Conservation (phyloP, 1,139 yeast species). For the Hemisphaericaspora subhashii region DNA sequence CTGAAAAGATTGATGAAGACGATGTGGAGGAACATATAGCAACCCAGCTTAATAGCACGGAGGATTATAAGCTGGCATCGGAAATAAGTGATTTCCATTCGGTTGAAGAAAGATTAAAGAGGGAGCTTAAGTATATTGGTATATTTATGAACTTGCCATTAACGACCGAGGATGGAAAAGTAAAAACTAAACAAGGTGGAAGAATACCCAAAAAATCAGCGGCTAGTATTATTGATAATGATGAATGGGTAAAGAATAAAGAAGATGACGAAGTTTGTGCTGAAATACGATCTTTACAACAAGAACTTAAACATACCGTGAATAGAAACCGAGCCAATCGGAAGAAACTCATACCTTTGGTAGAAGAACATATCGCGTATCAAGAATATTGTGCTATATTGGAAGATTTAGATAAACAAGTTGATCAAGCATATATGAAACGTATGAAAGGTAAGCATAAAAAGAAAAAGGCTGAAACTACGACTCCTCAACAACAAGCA, state of each 20-base stretch:
- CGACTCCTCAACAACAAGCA: slow-evolving; percentile 47
- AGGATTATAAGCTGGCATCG: slow-evolving; percentile 34
- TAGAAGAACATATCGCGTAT: slow-evolving; percentile 93
- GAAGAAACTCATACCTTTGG: slow-evolving; percentile 62
- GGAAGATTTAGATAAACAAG: slow-evolving; percentile 90
- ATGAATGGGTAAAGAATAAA: slow-evolving; percentile 73
- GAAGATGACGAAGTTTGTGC: slow-evolving; percentile 96
- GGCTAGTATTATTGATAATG: slow-evolving; percentile 53
- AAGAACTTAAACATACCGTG: slow-evolving; percentile 61
- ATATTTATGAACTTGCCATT: slow-evolving; percentile 68
- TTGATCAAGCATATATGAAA: slow-evolving; percentile 89
- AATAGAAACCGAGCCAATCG: slow-evolving; percentile 68
- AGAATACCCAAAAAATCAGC: slow-evolving; percentile 20
- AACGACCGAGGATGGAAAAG: slow-evolving; percentile 23
- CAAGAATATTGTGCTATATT: slow-evolving; percentile 88
- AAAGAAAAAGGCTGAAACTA: slow-evolving; percentile 60
- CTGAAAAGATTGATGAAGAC: slow-evolving; percentile 12
- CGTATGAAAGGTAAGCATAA: slow-evolving; percentile 80
- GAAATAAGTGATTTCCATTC: slow-evolving; percentile 65
- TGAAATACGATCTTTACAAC: slow-evolving; percentile 75
- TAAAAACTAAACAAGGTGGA: slow-evolving; percentile 24
- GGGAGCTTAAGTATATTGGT: slow-evolving; percentile 89
- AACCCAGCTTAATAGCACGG: slow-evolving; percentile 36
- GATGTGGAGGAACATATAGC: slow-evolving; percentile 33
- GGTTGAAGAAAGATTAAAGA: slow-evolving; percentile 80